Evolutionary conservation across 768 basidiomycete genomes (phyloP).

Genomic region (Hericium coralloides): DNA sequence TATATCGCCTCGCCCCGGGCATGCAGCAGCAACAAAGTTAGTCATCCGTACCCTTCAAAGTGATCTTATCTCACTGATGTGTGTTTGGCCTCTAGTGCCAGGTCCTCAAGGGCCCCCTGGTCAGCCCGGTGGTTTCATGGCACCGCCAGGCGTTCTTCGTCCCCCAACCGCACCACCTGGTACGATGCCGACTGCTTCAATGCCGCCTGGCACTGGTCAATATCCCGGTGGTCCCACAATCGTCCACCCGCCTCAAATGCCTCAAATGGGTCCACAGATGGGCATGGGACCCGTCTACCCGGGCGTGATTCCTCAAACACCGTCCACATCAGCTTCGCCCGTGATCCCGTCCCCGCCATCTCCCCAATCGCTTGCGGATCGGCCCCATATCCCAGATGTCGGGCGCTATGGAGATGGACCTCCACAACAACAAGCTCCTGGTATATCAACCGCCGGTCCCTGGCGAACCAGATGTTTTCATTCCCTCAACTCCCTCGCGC

Average conservation of each 20-base stretch:
- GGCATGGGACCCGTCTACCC: no score
- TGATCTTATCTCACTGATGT: no score
- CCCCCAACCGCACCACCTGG: not conserved
- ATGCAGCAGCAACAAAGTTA: not conserved
- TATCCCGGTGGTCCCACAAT: not conserved
- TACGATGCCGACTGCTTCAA: not conserved
- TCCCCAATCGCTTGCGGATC: not conserved
- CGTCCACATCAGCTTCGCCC: slow-evolving; percentile 1
- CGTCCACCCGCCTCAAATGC: no score
- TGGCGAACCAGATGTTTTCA: not conserved
- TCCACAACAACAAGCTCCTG: not conserved
- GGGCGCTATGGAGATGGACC: not conserved
- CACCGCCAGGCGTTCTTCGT: no score
- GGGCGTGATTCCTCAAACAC: not conserved
- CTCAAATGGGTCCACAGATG: no score
- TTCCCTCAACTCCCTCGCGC: slow-evolving; percentile 7
- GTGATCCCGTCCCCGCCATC: slow-evolving; percentile 4
- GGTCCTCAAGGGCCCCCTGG: not conserved
- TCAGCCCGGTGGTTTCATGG: slow-evolving; percentile 4
- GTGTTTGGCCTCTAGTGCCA: not conserved
- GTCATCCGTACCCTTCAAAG: not conserved
- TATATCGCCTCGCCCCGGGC: slow-evolving; percentile 32
- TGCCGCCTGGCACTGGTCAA: not conserved
- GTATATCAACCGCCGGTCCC: slow-evolving; percentile 10
- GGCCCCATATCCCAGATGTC: not conserved